phyloP scores from a whole-genome alignment of 192 early-diverging fungal species.

The Allomyces macrogynus region DNA sequence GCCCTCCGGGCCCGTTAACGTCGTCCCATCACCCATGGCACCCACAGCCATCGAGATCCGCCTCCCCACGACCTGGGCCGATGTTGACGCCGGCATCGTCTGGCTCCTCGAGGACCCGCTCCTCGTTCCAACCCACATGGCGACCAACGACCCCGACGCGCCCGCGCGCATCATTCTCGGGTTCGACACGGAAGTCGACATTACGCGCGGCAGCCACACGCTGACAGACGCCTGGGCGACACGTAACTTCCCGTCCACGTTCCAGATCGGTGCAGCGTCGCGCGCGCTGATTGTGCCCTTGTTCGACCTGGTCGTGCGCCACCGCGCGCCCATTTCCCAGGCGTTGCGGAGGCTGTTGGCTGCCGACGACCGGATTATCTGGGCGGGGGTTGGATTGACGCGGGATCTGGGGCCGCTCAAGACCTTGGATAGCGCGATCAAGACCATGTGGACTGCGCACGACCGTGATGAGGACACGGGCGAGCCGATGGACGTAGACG shows the following conservation, averaged over 20 bases:
- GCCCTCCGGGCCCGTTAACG: too few species aligned
- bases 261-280: background rate
- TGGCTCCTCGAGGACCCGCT: background rate
- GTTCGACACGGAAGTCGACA: background rate
- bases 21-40: too few species aligned
- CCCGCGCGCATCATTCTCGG: background rate
- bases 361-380: background rate
- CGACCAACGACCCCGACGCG: background rate
- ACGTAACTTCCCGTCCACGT: background rate
- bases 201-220: background rate
- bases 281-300: background rate
- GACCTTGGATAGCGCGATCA: too few species aligned
- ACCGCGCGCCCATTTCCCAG: background rate
- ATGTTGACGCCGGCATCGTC: background rate
- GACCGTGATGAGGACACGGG: too few species aligned
- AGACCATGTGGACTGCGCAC: too few species aligned
- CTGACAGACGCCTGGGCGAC: background rate
- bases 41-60: background rate
- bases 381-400: background rate
- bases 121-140: background rate
- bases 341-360: background rate
- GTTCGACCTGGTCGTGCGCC: background rate
- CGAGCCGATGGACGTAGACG: too few species aligned
- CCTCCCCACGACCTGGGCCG: background rate
- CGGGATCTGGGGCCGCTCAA: background rate